Evolutionary conservation across 176 grass and related monocot species (phyloP), one percentile per base, ranked within the genome.

Genomic region (Dactylis glomerata): DNA sequence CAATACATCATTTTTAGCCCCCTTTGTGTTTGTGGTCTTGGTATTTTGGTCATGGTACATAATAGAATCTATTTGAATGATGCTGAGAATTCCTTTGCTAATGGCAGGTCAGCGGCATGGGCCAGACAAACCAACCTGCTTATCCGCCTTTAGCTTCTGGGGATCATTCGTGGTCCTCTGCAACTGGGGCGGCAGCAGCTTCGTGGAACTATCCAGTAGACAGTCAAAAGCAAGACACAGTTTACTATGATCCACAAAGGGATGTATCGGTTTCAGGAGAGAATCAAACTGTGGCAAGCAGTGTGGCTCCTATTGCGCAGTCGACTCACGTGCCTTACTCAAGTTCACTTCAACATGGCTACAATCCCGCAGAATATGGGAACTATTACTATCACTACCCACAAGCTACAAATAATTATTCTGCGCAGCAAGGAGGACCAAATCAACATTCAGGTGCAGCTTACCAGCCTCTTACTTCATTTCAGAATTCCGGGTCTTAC

Each of bases 401-500:
- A 80, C 85, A 85, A 75, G 55, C 85, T 41, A 67, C 81, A 67
- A 88, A 86, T 90, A 88, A 87, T 81, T 85, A 79, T 88, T 88
- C 92, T 65, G 62, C 83, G 40, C 90, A 91, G 37, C 91, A 95
- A 95, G 87, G 78, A 72, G 92, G 81, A 83, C 74, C 91, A 98
- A 91, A 87, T 89, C 89, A 93, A 94, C 89, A 98, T 88, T 71
- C 96, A 98, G 95, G 95, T 98, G 95, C 92, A 85, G 91, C 95
- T 90, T 93, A 95, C 83, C 95, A 98, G 95, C 89, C 92, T 92
- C 95, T 94, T 94, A 89, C 84, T 91, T 87, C 92, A 95, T 97
- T 97, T 97, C 95, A 94, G 93, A 95, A 95, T 98, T 98, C 95
- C 88, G 89, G 85, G 85, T 87, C 91, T 98, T 93, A 95, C 89